Base-by-base conservation (phyloP, 805 yeast genomes). In the Metschnikowia bowlesiae region DNA sequence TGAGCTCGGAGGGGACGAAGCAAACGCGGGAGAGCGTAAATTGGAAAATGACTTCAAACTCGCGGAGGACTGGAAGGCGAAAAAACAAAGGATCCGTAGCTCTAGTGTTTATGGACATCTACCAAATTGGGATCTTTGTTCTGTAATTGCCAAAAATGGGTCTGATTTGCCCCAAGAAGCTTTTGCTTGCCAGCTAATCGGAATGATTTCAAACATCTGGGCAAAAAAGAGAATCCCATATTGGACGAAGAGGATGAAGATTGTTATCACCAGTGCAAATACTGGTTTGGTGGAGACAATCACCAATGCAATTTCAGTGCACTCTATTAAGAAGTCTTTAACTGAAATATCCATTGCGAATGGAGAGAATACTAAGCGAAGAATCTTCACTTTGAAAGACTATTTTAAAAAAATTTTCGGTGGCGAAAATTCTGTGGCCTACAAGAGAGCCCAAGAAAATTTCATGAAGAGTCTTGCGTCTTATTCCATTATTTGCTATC, bases 111-210 rank as follows among this genome's bases (percentile, higher is more conserved):
- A 75, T 62, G 99, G 99, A 0, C 94, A 90, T 62, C 67, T 87
- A 32, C 87, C 85, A 28, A 87, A 89, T 64, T 94, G 99, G 99
- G 97, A 94, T 54, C 67, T 94, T 37, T 89, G 92, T 57, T 91
- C 97, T 0, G 97, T 92, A 2, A 94, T 94, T 63, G 96, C 95
- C 10, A 94, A 94, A 63, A 92, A 96, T 31, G 99, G 99, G 34
- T 92, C 87, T 61, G 99, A 94, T 69, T 67, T 94, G 46, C 87
- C 96, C 26, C 99, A 94, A 65, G 99, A 94, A 66, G 97, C 99
- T 0, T 90, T 94, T 74, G 99, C 99, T 0, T 90, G 97, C 55
- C 99, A 94, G 65, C 66, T 94, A 40, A 92, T 94, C 46, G 29
- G 30, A 26, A 26, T 38, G 29, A 26, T 38, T 13, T 83, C 96